These are phyloP conservation scores for Talaromyces stipitatus DNA, from an alignment of 495 filamentous ascomycete species.

Conservation along the genomic window DNA sequence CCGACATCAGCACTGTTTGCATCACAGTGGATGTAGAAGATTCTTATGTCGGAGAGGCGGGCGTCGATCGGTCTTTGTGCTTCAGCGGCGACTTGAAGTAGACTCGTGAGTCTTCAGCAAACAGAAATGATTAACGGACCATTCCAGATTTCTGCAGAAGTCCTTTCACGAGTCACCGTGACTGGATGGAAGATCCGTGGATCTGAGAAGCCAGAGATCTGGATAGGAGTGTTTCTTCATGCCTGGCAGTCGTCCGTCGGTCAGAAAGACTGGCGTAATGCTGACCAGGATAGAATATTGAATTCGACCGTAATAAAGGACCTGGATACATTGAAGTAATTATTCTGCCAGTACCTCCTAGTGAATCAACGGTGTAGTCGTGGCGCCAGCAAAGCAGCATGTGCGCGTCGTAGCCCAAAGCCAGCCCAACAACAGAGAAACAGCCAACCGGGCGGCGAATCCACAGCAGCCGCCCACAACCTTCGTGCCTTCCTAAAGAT, in stretches of 20 bases:
- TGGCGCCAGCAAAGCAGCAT: neutral
- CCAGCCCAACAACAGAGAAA: neutral
- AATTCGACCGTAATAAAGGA: too few relatives aligned
- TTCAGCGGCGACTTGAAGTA: neutral
- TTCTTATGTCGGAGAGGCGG: neutral
- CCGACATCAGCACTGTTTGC: neutral
- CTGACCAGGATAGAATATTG: too few relatives aligned
- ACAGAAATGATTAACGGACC: neutral
- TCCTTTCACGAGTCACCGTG: neutral
- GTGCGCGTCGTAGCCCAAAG: conserved; percentile 2
- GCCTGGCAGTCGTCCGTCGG: too few relatives aligned
- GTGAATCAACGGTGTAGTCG: neutral
- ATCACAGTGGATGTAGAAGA: neutral
- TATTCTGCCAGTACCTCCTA: neutral
- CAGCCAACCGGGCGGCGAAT: neutral
- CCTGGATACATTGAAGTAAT: neutral
- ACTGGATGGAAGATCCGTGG: neutral
- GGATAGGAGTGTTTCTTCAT: neutral
- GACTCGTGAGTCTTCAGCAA: neutral
- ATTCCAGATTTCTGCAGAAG: neutral
- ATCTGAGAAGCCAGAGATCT: neutral
- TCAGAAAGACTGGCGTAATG: too few relatives aligned
- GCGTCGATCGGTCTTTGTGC: neutral
- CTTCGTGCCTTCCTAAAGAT: neutral
- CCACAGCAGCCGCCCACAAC: conserved; percentile 3